A percentile compares a stretch with the other conserved stretches of the same genome.
phyloP scores from a whole-genome alignment of 768 basidiomycete species.

The Pisolithus albus region DNA sequence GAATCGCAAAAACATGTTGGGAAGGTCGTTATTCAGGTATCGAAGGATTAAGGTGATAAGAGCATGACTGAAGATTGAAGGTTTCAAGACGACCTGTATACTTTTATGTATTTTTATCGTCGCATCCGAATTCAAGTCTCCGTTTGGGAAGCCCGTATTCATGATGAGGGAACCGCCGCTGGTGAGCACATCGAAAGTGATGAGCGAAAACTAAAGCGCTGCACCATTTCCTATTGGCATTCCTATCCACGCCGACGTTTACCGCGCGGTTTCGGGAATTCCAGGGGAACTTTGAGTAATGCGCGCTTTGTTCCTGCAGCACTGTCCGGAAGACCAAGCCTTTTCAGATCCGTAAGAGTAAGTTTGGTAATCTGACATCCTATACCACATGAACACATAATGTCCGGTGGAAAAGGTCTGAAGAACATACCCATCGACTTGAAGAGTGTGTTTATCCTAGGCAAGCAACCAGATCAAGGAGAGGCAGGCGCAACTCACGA shows the following conservation, averaged over 20 bases:
- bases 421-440: constrained; percentile 55
- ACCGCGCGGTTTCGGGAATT: constrained; percentile 64
- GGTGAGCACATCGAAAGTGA: neutral
- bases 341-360: constrained; percentile 55
- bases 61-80: too few relatives aligned
- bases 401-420: neutral
- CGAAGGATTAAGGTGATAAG: constrained; percentile 8
- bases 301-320: constrained; percentile 65
- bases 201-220: neutral
- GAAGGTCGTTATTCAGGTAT: constrained; percentile 51
- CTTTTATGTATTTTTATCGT: too few relatives aligned
- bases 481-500: neutral
- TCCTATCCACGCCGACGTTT: constrained; percentile 24
- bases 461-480: constrained; percentile 1
- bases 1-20: constrained; percentile 53
- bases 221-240: neutral
- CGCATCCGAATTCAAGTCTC: too few relatives aligned
- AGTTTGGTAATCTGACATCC: constrained; percentile 69
- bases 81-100: too few relatives aligned
- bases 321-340: constrained; percentile 58
- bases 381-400: constrained; percentile 15
- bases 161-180: too few relatives aligned
- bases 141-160: too few relatives aligned
- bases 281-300: constrained; percentile 64
- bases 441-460: constrained; percentile 62